phyloP scores from a whole-genome alignment of 164 flowering plant genomes.

The Liquidambar formosana region DNA sequence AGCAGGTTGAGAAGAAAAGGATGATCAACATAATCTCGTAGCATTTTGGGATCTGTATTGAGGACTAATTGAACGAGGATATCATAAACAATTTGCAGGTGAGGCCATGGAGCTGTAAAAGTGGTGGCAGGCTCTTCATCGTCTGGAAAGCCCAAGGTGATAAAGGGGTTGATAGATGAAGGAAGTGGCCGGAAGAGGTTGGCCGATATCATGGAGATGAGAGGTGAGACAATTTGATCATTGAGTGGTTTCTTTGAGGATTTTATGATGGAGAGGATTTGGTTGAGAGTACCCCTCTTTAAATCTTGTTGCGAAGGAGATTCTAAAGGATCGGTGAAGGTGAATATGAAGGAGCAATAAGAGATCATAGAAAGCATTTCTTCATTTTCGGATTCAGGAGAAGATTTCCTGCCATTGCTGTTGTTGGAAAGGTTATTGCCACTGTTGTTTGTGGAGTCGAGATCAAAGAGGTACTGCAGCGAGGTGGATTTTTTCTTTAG shows the following conservation, averaged over 20 bases:
- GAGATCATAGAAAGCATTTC: slow-evolving; percentile 51
- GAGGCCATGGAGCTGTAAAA: slow-evolving; percentile 54
- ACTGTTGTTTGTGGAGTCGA: slow-evolving; percentile 33
- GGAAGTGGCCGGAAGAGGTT: slow-evolving; percentile 42
- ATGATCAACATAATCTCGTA: slow-evolving; percentile 38
- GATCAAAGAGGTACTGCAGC: slow-evolving; percentile 50
- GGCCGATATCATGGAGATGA: slow-evolving; percentile 31
- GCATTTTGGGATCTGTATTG: slow-evolving; percentile 41
- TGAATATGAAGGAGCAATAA: slow-evolving; percentile 40
- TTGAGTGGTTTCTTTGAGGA: slow-evolving; percentile 22
- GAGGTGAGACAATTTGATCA: slow-evolving; percentile 15
- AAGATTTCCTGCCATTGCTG: slow-evolving; percentile 9
- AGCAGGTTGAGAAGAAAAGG: slow-evolving; percentile 57
- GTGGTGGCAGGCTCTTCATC: slow-evolving; percentile 43
- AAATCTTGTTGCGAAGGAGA: slow-evolving; percentile 52
- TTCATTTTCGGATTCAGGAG: slow-evolving; percentile 35
- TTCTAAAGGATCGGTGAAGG: slow-evolving; percentile 49
- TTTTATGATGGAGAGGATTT: slow-evolving; percentile 44
- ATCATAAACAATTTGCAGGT: slow-evolving; percentile 64
- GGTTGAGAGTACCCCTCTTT: slow-evolving; percentile 47
- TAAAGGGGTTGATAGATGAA: slow-evolving; percentile 22
- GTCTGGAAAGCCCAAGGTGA: slow-evolving; percentile 34
- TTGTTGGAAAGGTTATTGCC: neutral
- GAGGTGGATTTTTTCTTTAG: slow-evolving; percentile 41
- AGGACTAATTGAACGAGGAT: slow-evolving; percentile 49